Evolutionary conservation across 371 early-diverging fungal genomes (phyloP), one percentile per base, ranked within the genome.

Genomic region (Dinochytrium kinnereticum): DNA sequence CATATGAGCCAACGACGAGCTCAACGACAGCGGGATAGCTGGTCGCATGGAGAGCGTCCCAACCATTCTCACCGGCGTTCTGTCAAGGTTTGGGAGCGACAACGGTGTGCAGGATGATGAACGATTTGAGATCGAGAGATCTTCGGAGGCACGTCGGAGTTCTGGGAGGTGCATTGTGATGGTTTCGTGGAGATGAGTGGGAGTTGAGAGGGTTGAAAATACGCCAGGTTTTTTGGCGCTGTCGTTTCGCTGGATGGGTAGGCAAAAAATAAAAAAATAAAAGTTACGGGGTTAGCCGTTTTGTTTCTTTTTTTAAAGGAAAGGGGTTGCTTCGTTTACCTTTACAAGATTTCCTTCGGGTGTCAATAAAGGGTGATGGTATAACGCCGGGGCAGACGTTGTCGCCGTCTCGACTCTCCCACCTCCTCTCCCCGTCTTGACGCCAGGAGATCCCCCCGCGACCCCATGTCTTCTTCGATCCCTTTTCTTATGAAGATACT

Each of bases 1-100:
- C 66, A 66, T 66, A 33, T 38, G 39, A 39, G 66, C 21, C 26
- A 66, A 33, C 39, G 44, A 40, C 44, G 66, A 39, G 66, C 66
- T 66, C 28, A 66, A 33, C 2, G 44, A 40, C 66, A 61, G 36
- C 34, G 61, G 61, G 24, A 61, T 34, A 13, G 61, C 34, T 17
- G 10, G 55, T n/a, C n/a, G n/a, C n/a, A n/a, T n/a, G n/a, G n/a
- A n/a, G n/a, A n/a, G n/a, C n/a, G n/a, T n/a, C n/a, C n/a, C n/a
- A n/a, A n/a, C n/a, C 30, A 10, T 28, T 30, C 21, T 17, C 28
- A 26, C 10, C 10, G 7, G 10, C 57, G 57, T 7, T 28, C 7
- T 26, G 57, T 15, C 57, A 26, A 55, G 57, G 57, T 61, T 61
- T 30, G 61, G 61, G 34, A 34, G 61, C 15, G 61, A 34, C 3